These are phyloP conservation scores for Fusarium nematophilum DNA, from an alignment of 2,329 filamentous ascomycete species.

Conservation along the genomic window DNA sequence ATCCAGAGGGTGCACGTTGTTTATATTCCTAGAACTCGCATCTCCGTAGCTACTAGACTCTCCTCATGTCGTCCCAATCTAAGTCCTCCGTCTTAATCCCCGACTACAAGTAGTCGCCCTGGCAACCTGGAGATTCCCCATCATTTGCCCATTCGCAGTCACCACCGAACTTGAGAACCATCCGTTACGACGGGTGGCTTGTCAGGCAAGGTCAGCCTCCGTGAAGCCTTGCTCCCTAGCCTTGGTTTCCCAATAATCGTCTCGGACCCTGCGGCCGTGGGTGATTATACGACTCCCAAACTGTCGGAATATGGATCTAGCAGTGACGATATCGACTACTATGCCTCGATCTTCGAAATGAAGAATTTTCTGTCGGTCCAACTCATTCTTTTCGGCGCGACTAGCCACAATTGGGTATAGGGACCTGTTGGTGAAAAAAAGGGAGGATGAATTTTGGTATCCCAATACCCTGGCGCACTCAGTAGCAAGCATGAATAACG, in stretches of 20 bases:
- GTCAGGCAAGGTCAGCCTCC: constrained; percentile 92
- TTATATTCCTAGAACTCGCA: no score
- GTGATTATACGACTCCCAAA: constrained; percentile 95
- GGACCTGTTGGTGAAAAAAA: constrained; percentile 99
- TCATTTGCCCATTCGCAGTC: no score
- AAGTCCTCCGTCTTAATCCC: no score
- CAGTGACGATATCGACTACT: constrained; percentile 97
- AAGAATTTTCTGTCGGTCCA: constrained; percentile 93
- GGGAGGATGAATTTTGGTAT: constrained; percentile 95
- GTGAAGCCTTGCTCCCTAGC: constrained; percentile 98
- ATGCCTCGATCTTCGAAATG: constrained; percentile 98
- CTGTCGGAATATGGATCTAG: constrained; percentile 97
- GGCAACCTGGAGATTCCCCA: no score
- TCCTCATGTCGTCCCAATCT: no score
- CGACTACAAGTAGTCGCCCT: no score
- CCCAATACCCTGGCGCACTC: constrained; percentile 94
- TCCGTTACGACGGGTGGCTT: no score
- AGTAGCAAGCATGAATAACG: constrained; percentile 98
- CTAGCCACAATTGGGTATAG: constrained; percentile 98
- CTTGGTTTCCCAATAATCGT: constrained; percentile 99
- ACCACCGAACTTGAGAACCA: no score
- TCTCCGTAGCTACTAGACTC: no score
- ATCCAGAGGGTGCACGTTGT: no score
- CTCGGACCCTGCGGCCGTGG: constrained; percentile 88
- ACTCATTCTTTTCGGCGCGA: constrained; percentile 94